Evolutionary conservation across 345 rosid species (phyloP), one percentile per base, ranked within the genome.

Genomic region (Angophora floribunda): DNA sequence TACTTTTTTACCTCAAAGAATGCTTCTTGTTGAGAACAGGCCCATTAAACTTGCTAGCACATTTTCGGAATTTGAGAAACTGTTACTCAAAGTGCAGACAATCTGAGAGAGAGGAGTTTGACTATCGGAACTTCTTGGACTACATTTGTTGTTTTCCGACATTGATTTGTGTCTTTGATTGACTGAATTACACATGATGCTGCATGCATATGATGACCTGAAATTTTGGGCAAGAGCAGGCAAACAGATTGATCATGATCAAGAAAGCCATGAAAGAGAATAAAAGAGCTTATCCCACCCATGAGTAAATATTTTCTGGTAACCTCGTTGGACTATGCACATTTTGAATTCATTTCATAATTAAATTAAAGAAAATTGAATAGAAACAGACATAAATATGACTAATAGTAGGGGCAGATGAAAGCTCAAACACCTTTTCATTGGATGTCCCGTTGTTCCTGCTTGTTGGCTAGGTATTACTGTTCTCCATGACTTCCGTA

Each of bases 231-330:
- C 61, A 55, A 55, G 61, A 55, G 0, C 1, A 55, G 61, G 21
- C 61, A 55, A 8, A 9, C 22, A 55, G 61, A 24, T 55, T 0
- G 61, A 55, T 55, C 61, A 26, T 0, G 61, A 22, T 22, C 12
- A 55, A 22, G 61, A 8, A 55, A 55, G 1, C 61, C 1, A 0
- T 9, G 1, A 22, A 22, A 26, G 0, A 0, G 61, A 55, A 22
- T 55, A 55, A 11, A 55, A 9, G 28, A 55, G 28, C 61, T 55
- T 24, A 9, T 55, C 61, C 3, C 61, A 8, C 61, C 1, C 61
- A 53, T 53, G 61, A 55, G 61, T 24, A 55, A 8, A 55, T 22
- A 22, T 55, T 55, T 55, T 26, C 61, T 21, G 21, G 61, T 8
- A 55, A 21, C 5, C 28, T 55, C 61, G 0, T 55, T 55, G 61